These are phyloP conservation scores for Xylaria multiplex DNA, from an alignment of 2,329 filamentous ascomycete species.

Conservation along the genomic window DNA sequence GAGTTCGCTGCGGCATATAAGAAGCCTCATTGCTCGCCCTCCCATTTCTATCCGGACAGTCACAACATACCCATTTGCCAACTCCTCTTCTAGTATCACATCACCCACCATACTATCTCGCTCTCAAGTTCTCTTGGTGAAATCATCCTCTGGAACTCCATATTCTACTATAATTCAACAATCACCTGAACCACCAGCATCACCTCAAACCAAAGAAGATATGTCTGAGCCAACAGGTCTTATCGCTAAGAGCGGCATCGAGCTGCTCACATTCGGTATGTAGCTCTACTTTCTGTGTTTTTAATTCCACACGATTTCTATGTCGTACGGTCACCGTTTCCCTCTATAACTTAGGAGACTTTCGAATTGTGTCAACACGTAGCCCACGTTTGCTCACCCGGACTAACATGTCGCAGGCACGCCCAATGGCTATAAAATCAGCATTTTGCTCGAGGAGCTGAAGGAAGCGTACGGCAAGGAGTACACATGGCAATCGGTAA, in stretches of 20 bases:
- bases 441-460: constrained; percentile 72
- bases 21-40: constrained; percentile 31
- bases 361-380: background rate
- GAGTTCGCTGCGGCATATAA: constrained; percentile 41
- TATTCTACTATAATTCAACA: constrained; percentile 35
- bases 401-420: constrained; percentile 50
- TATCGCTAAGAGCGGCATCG: constrained; percentile 70
- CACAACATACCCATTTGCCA: background rate
- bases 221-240: constrained; percentile 63
- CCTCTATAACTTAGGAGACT: constrained; percentile 20
- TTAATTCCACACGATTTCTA: background rate
- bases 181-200: background rate
- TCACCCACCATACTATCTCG: background rate
- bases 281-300: background rate
- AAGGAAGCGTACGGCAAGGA: constrained; percentile 70
- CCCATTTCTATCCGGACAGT: constrained; percentile 20
- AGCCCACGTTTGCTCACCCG: background rate
- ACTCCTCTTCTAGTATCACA: background rate
- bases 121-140: constrained; percentile 5
- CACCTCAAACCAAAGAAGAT: constrained; percentile 33
- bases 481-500: constrained; percentile 68
- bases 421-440: constrained; percentile 66
- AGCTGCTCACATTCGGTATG: constrained; percentile 67
- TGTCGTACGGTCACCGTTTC: background rate
- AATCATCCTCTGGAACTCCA: constrained; percentile 13